Evolutionary conservation across 805 yeast species (phyloP).

Genomic region (Spathaspora arborariae): DNA sequence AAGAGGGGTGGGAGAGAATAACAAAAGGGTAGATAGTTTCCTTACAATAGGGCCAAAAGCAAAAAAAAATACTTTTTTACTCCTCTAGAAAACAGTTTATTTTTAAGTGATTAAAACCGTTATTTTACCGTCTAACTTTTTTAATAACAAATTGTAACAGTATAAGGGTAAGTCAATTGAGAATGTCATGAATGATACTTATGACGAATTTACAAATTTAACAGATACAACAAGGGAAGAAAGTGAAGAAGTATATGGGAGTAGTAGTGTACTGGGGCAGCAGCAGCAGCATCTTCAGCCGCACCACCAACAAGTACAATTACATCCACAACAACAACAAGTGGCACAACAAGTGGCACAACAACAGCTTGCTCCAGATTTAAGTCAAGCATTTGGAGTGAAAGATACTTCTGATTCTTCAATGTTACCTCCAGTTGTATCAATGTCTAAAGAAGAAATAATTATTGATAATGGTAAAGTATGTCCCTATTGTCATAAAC

Average conservation of each 20-base stretch:
- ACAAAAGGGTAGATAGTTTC: not conserved
- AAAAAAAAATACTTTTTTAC: not conserved
- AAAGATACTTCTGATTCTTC: not conserved
- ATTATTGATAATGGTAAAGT: slow-evolving; percentile 19
- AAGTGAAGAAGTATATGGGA: not conserved
- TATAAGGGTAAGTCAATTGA: no score
- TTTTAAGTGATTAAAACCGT: not conserved
- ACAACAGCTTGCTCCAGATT: not conserved
- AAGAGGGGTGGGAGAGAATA: not conserved
- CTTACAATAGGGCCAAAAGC: no score
- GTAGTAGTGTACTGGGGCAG: not conserved
- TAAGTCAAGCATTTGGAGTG: not conserved
- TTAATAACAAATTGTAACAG: not conserved
- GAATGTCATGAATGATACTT: slow-evolving; percentile 1
- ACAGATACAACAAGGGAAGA: not conserved
- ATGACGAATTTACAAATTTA: not conserved
- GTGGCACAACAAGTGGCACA: not conserved
- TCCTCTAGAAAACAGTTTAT: not conserved
- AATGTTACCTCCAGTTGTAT: not conserved
- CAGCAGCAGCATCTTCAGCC: not conserved
- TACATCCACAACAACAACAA: not conserved
- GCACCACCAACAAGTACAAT: slow-evolving; percentile 1
- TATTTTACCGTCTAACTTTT: not conserved
- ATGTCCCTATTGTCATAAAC: slow-evolving; percentile 51
- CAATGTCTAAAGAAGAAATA: not conserved